Percentiles rank a stretch among this genome's conserved stretches.
phyloP scores from a whole-genome alignment of 306 rosid genomes.

The Sicyos baderoa region DNA sequence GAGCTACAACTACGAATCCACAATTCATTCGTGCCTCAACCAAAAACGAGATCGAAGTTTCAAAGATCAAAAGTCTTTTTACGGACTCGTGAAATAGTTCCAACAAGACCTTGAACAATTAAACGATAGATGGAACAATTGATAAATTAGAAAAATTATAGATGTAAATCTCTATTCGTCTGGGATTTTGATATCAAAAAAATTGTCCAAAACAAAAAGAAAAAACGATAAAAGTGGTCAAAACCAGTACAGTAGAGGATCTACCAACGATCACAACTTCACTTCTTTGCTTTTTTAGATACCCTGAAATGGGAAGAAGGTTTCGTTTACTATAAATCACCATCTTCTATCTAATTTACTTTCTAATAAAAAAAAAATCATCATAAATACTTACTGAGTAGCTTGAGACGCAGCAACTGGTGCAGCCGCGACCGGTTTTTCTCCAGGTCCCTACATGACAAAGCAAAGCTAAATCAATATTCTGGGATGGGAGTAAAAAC shows the following conservation, averaged over 20 bases:
- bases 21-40: no score
- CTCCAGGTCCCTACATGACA: conserved; percentile 67
- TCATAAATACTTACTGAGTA: conserved; percentile 43
- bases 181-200: conserved; percentile 14
- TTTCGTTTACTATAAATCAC: not conserved
- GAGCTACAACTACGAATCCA: no score
- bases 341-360: not conserved
- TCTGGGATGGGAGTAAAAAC: not conserved
- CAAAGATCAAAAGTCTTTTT: no score
- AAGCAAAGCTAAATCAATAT: not conserved
- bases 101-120: not conserved
- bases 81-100: no score
- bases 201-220: conserved; percentile 8
- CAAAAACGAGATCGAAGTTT: no score
- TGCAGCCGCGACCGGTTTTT: conserved; percentile 33
- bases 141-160: conserved; percentile 14
- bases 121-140: not conserved
- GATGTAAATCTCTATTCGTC: conserved; percentile 14
- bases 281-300: conserved; percentile 74
- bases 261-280: conserved; percentile 19
- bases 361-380: not conserved
- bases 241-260: conserved; percentile 16
- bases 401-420: conserved; percentile 39
- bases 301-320: conserved; percentile 36
- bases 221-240: conserved; percentile 10